Percentiles rank a stretch among this genome's conserved stretches.
Evolutionary conservation across 1,139 yeast species (phyloP).

Genomic region (Debaryomyces psychrophilus): DNA sequence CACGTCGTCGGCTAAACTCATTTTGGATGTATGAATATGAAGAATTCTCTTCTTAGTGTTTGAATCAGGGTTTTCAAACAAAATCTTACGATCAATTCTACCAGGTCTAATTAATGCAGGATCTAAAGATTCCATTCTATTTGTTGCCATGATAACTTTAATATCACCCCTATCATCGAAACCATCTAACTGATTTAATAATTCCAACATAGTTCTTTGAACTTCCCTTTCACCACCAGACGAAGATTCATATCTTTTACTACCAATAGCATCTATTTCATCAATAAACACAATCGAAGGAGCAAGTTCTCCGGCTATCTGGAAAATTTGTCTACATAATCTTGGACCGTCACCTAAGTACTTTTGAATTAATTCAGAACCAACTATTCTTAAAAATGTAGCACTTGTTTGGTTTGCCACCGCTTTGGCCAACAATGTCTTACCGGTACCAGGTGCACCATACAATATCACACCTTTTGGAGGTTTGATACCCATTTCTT

Average conservation of each 20-base stretch:
- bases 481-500: conserved; percentile 99
- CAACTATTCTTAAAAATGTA: conserved; percentile 93
- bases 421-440: conserved; percentile 94
- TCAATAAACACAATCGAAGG: conserved; percentile 98
- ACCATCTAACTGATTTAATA: conserved; percentile 95
- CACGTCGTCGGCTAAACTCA: conserved; percentile 88
- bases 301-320: conserved; percentile 95
- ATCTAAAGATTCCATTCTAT: conserved; percentile 91
- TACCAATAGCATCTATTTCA: conserved; percentile 98
- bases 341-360: conserved; percentile 98
- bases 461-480: conserved; percentile 98
- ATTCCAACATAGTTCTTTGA: conserved; percentile 97
- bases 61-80: conserved; percentile 95
- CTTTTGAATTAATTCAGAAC: conserved; percentile 95
- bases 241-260: conserved; percentile 93
- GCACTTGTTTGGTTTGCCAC: conserved; percentile 98
- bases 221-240: conserved; percentile 98
- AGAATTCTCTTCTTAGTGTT: conserved; percentile 91
- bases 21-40: conserved; percentile 90
- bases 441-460: conserved; percentile 99
- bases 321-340: conserved; percentile 90
- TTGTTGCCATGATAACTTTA: conserved; percentile 98
- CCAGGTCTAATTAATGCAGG: conserved; percentile 99
- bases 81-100: conserved; percentile 94
- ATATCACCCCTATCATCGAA: conserved; percentile 98